Conservation (phyloP, 2,329 filamentous ascomycete genomes). For the Myriangium duriaei region DNA sequence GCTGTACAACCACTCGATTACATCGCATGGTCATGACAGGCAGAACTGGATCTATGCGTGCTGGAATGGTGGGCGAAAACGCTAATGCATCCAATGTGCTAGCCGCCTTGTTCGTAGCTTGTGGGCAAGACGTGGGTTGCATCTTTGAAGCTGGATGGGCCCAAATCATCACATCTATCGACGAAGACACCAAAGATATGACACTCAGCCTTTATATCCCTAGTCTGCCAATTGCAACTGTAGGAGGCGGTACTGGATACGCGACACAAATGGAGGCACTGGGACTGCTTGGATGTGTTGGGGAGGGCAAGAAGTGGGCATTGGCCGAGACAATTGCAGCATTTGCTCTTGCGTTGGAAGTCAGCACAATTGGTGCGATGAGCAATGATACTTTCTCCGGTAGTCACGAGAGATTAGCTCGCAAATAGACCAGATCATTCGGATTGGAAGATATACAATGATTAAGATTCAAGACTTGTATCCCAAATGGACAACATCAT, state of each 20-base stretch:
- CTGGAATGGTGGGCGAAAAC: conserved; percentile 3
- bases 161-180: neutral
- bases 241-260: conserved; percentile 18
- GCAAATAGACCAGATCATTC: too few relatives aligned
- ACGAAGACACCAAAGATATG: conserved; percentile 11
- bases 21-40: conserved; percentile 1
- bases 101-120: conserved; percentile 7
- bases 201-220: conserved; percentile 18
- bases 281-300: conserved; percentile 16
- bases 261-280: conserved; percentile 18
- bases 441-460: too few relatives aligned
- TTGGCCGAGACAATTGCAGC: conserved; percentile 19
- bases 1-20: neutral
- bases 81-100: conserved; percentile 5
- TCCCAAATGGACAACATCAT: too few relatives aligned
- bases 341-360: conserved; percentile 19
- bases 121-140: conserved; percentile 4
- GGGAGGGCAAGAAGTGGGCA: conserved; percentile 16
- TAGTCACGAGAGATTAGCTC: conserved; percentile 15
- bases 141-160: conserved; percentile 6
- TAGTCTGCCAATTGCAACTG: conserved; percentile 17
- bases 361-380: conserved; percentile 17
- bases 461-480: too few relatives aligned
- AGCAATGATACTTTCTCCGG: conserved; percentile 16
- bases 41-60: conserved; percentile 1